These are phyloP conservation scores for Serpula lacrymans DNA, from an alignment of 768 basidiomycete species.

Conservation along the genomic window DNA sequence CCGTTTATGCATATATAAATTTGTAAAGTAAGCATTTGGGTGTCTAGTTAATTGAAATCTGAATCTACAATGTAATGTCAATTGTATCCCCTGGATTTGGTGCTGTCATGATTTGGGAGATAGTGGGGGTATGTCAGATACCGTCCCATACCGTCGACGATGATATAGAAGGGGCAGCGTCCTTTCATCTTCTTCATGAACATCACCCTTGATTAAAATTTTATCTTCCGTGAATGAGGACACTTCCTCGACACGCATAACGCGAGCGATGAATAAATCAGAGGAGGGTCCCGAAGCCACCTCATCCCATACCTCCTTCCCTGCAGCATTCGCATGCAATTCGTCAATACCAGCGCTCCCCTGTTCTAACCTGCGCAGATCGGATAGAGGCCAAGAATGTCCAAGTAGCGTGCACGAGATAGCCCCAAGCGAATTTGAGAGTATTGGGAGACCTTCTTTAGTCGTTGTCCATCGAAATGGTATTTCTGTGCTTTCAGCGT, in stretches of 20 bases:
- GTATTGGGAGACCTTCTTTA: slow-evolving; percentile 54
- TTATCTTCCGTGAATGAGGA: slow-evolving; percentile 19
- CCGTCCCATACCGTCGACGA: slow-evolving; percentile 55
- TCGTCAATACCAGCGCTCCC: too few relatives aligned
- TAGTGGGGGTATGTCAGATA: slow-evolving; percentile 28
- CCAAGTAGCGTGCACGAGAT: slow-evolving; percentile 68
- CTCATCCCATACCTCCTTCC: slow-evolving; percentile 15
- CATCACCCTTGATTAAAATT: slow-evolving; percentile 1
- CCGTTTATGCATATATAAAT: too few relatives aligned
- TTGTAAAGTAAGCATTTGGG: too few relatives aligned
- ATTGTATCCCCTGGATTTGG: too few relatives aligned
- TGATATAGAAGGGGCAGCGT: slow-evolving; percentile 64
- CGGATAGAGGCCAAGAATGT: slow-evolving; percentile 58
- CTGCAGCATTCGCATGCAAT: slow-evolving; percentile 1
- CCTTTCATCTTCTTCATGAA: slow-evolving; percentile 18
- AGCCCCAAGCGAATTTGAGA: slow-evolving; percentile 62
- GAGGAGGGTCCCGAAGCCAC: slow-evolving; percentile 40
- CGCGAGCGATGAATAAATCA: slow-evolving; percentile 81
- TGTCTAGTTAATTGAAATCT: too few relatives aligned
- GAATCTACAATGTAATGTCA: too few relatives aligned
- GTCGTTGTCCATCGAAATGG: slow-evolving; percentile 37
- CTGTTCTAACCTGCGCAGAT: slow-evolving; percentile 30
- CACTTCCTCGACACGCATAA: slow-evolving; percentile 56
- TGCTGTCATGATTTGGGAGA: too few relatives aligned
- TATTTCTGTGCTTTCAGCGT: slow-evolving; percentile 22